Conservation (phyloP, 78 protist genomes). For the Planoprotostelium fungivorum region DNA sequence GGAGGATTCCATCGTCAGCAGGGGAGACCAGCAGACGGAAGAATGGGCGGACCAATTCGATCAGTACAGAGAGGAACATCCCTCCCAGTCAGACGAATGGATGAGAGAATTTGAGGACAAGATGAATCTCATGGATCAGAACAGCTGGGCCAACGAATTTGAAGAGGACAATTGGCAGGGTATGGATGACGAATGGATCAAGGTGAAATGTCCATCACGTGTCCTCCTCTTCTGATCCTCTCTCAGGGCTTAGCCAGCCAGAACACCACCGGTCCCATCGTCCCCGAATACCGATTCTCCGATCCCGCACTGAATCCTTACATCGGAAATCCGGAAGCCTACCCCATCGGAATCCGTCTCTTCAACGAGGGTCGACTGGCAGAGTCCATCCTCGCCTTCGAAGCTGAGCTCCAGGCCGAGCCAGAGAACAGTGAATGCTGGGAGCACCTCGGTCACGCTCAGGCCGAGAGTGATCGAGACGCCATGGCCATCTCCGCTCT, state of each 20-base stretch:
- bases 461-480: conserved; percentile 85
- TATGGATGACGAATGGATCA: too few species aligned
- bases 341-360: conserved; percentile 58
- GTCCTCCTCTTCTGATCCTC: too few species aligned
- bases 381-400: conserved; percentile 68
- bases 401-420: conserved; percentile 57
- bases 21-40: neutral
- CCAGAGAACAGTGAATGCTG: conserved; percentile 67
- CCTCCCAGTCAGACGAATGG: conserved; percentile 11
- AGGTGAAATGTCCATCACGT: too few species aligned
- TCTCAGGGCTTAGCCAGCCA: too few species aligned
- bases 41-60: neutral
- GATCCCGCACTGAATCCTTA: neutral
- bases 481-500: conserved; percentile 68
- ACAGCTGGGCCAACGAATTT: too few species aligned
- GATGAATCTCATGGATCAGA: too few species aligned
- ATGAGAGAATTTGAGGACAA: conserved; percentile 2
- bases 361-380: conserved; percentile 38
- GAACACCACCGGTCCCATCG: too few species aligned
- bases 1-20: neutral
- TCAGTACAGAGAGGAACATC: neutral
- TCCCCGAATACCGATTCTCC: neutral
- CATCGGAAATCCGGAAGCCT: conserved; percentile 5
- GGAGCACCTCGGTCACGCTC: conserved; percentile 77
- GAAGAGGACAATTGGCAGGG: too few species aligned